Conservation (phyloP, 2,329 filamentous ascomycete species). For the Aspergillus sp. region DNA sequence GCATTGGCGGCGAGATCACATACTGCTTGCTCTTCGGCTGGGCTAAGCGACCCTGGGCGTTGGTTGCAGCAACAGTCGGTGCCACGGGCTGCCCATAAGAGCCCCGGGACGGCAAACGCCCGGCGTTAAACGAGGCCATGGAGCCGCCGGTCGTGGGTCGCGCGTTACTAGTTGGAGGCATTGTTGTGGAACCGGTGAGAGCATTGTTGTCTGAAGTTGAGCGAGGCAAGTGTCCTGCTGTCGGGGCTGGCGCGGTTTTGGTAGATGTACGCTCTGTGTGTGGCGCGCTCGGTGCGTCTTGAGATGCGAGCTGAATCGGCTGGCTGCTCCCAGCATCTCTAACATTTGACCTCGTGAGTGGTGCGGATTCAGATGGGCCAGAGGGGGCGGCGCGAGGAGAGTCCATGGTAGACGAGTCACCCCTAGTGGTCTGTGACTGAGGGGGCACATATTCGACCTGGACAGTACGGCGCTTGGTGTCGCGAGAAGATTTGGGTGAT, state of each 20-base stretch:
- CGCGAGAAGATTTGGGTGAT: conserved; percentile 66
- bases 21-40: conserved; percentile 73
- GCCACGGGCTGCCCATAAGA: conserved; percentile 87
- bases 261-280: conserved; percentile 9
- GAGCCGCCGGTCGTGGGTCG: conserved; percentile 82
- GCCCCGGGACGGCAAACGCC: conserved; percentile 68
- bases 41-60: conserved; percentile 84
- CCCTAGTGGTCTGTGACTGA: conserved; percentile 78
- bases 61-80: conserved; percentile 82
- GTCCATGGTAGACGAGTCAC: conserved; percentile 41
- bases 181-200: conserved; percentile 42
- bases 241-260: conserved; percentile 34
- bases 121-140: conserved; percentile 62
- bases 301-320: conserved; percentile 3
- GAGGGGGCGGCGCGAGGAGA: conserved; percentile 17
- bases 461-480: conserved; percentile 89
- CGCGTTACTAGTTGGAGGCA: conserved; percentile 44
- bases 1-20: conserved; percentile 67
- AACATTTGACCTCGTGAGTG: conserved; percentile 42
- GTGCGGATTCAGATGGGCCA: conserved; percentile 31
- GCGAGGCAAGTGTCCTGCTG: conserved; percentile 52
- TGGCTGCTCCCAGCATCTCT: conserved; percentile 10
- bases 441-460: conserved; percentile 98
- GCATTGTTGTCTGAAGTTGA: conserved; percentile 59
- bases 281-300: conserved; percentile 7